Conservation (phyloP, 2,329 filamentous ascomycete genomes). For the Tolypocladium pustulatum region DNA sequence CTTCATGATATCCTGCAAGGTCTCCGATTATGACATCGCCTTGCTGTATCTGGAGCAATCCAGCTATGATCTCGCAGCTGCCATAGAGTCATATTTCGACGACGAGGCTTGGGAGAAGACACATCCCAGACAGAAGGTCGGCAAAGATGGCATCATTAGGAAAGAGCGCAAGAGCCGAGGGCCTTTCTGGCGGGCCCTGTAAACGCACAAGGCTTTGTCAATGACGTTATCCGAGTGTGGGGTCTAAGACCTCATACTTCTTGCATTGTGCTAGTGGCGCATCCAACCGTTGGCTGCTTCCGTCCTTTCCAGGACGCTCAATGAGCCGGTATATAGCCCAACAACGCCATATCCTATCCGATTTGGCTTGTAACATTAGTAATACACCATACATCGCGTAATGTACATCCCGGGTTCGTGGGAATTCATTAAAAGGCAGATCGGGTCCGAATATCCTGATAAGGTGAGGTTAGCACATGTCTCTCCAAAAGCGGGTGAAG, state of each 20-base stretch:
- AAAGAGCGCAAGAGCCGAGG: conserved; percentile 19
- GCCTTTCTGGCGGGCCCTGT: conserved; percentile 20
- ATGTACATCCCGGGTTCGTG: neutral
- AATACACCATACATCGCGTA: neutral
- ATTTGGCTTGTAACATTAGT: conserved; percentile 15
- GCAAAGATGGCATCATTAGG: conserved; percentile 12
- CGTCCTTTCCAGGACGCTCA: neutral
- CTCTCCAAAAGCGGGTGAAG: neutral
- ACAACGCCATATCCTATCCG: conserved; percentile 5
- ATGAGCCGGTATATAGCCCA: conserved; percentile 2
- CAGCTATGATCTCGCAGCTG: conserved; percentile 54
- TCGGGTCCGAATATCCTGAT: conserved; percentile 45
- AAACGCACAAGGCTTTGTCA: neutral
- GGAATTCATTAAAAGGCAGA: conserved; percentile 40
- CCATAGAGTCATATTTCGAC: conserved; percentile 53
- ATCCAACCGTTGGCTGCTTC: neutral
- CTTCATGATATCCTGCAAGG: conserved; percentile 73
- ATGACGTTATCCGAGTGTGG: conserved; percentile 3
- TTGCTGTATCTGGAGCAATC: conserved; percentile 63
- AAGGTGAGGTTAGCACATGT: conserved; percentile 11
- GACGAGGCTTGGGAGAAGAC: conserved; percentile 69
- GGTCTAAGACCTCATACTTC: conserved; percentile 17
- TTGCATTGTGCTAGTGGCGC: conserved; percentile 4
- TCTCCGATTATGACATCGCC: conserved; percentile 66
- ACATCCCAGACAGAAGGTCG: conserved; percentile 35